A percentile compares a stretch with the other conserved stretches of the same genome.
Evolutionary conservation across 1,284 basidiomycete genomes (phyloP).

Genomic region (Cerioporus squamosus): DNA sequence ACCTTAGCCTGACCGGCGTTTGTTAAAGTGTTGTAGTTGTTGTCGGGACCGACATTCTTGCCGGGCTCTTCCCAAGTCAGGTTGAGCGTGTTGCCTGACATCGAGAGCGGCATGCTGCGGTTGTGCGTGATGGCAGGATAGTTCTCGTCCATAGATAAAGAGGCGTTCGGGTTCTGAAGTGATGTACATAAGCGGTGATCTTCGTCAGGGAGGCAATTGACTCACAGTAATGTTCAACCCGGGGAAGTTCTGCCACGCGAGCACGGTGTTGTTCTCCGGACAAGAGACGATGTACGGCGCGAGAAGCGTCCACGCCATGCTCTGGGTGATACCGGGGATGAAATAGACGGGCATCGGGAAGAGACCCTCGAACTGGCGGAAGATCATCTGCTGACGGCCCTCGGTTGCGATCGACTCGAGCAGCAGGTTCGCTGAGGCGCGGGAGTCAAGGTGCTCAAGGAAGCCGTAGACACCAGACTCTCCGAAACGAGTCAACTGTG

Average conservation of each 20-base stretch:
- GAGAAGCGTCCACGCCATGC: slow-evolving; percentile 67
- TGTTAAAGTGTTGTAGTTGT: slow-evolving; percentile 54
- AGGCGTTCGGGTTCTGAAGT: slow-evolving; percentile 38
- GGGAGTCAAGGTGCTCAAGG: slow-evolving; percentile 63
- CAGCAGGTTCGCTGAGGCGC: slow-evolving; percentile 58
- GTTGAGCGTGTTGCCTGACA: slow-evolving; percentile 50
- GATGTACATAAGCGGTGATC: fast-evolving
- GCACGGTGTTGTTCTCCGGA: slow-evolving; percentile 59
- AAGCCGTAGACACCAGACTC: slow-evolving; percentile 70
- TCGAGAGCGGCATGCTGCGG: slow-evolving; percentile 45
- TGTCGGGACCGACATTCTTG: slow-evolving; percentile 53
- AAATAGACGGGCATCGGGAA: slow-evolving; percentile 66
- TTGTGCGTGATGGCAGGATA: slow-evolving; percentile 54
- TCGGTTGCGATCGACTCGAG: slow-evolving; percentile 69
- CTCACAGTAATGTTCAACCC: slow-evolving; percentile 48
- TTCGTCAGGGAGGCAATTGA: neutral
- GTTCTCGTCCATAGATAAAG: slow-evolving; percentile 28
- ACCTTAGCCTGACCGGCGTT: slow-evolving; percentile 49
- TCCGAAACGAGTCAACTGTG: slow-evolving; percentile 53
- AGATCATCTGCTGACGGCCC: slow-evolving; percentile 69
- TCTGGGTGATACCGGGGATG: slow-evolving; percentile 58
- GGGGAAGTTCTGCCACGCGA: slow-evolving; percentile 62
- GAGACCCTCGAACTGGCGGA: slow-evolving; percentile 66
- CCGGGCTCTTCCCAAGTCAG: slow-evolving; percentile 65
- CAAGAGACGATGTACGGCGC: slow-evolving; percentile 62